Percentiles rank a stretch among this genome's conserved stretches.
phyloP scores from a whole-genome alignment of 75 land plant genomes.

The Sequoia sempervirens region DNA sequence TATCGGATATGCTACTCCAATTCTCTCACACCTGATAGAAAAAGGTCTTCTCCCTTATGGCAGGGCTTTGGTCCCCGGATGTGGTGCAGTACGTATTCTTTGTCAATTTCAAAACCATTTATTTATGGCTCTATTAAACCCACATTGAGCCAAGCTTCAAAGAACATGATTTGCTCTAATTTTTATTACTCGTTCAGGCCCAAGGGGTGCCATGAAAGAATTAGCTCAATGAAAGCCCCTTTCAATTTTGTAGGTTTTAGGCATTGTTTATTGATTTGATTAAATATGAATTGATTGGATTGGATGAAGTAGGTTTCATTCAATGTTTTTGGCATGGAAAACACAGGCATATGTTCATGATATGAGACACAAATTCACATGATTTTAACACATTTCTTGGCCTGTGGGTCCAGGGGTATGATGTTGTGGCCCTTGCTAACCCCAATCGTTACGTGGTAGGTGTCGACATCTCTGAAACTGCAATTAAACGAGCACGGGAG shows the following conservation, averaged over 20 bases:
- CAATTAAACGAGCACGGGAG: slow-evolving; percentile 54
- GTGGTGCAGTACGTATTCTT: slow-evolving; percentile 59
- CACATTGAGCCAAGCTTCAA: background rate
- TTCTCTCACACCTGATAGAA: slow-evolving; percentile 48
- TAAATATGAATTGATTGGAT: background rate
- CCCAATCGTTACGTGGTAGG: slow-evolving; percentile 76
- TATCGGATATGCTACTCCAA: slow-evolving; percentile 63
- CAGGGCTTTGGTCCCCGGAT: slow-evolving; percentile 76
- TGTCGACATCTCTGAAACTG: slow-evolving; percentile 72
- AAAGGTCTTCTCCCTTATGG: slow-evolving; percentile 56
- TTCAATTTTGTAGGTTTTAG: background rate
- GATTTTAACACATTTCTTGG: background rate
- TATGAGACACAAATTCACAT: background rate
- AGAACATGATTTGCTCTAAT: background rate
- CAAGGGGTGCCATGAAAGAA: background rate
- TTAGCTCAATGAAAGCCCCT: background rate
- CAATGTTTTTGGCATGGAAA: background rate
- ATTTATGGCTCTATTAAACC: background rate
- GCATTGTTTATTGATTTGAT: background rate
- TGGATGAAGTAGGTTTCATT: background rate
- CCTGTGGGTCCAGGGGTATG: slow-evolving; percentile 62
- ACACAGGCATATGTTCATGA: background rate
- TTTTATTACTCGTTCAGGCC: background rate
- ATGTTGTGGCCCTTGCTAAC: slow-evolving; percentile 73
- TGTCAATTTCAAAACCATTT: background rate